Percentiles rank a stretch among this genome's conserved stretches.
Evolutionary conservation across 768 basidiomycete species (phyloP).

Genomic region (Panaeolus cyanescens): DNA sequence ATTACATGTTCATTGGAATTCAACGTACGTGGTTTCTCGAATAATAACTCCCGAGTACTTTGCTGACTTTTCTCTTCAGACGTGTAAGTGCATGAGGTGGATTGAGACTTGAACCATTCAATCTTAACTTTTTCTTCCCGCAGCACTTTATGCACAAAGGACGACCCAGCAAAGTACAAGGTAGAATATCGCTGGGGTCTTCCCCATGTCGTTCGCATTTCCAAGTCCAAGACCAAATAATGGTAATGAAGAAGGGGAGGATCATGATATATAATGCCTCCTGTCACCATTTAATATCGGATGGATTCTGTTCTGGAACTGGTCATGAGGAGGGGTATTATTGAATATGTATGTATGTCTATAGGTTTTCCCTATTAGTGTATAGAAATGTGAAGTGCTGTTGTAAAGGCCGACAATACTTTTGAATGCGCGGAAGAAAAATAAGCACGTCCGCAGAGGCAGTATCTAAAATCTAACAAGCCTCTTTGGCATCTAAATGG

Average conservation of each 20-base stretch:
- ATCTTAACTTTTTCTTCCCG: background rate
- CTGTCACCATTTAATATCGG: background rate
- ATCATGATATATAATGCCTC: background rate
- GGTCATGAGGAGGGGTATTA: background rate
- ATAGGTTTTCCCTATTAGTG: background rate
- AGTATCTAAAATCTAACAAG: background rate
- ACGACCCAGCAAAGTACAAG: constrained; percentile 51
- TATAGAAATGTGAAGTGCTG: no score
- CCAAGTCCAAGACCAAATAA: constrained; percentile 18
- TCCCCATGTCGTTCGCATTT: constrained; percentile 45
- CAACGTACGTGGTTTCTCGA: constrained; percentile 41
- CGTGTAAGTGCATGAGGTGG: constrained; percentile 34
- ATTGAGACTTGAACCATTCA: background rate
- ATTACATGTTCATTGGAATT: constrained; percentile 53
- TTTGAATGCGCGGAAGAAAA: background rate
- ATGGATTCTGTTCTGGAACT: background rate
- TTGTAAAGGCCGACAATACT: background rate
- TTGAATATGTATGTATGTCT: background rate
- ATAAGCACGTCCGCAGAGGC: background rate
- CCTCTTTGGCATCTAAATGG: background rate
- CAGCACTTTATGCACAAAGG: constrained; percentile 64
- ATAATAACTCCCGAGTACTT: constrained; percentile 1
- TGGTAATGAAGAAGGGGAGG: background rate
- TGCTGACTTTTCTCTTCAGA: constrained; percentile 26
- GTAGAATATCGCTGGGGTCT: constrained; percentile 45